Conservation (phyloP, 306 rosid species). For the Arachis hypogaea region DNA sequence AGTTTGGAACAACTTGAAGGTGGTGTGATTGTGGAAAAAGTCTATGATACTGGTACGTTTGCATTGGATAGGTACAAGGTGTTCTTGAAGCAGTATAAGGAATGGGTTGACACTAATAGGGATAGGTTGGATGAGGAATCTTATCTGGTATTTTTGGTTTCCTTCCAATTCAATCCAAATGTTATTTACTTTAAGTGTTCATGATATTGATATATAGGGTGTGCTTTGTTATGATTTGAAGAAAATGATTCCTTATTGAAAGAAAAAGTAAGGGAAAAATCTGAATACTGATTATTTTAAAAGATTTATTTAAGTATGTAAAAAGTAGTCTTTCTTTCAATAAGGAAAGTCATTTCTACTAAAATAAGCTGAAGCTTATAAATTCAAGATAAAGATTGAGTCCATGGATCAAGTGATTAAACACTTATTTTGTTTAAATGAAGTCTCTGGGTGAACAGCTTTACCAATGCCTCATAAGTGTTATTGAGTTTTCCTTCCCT, state of each 20-base stretch:
- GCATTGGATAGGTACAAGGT: constrained; percentile 86
- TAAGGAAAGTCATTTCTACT: no score
- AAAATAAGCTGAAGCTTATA: no score
- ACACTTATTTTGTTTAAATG: no score
- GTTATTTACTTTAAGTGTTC: not conserved
- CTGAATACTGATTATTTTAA: no score
- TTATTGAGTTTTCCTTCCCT: constrained; percentile 69
- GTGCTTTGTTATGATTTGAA: no score
- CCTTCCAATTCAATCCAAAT: not conserved
- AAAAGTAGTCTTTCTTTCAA: no score
- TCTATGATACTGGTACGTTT: constrained; percentile 50
- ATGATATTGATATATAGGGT: not conserved
- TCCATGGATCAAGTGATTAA: no score
- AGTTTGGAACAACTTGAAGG: constrained; percentile 57
- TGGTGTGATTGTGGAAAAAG: constrained; percentile 23
- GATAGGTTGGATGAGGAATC: constrained; percentile 88
- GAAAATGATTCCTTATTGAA: no score
- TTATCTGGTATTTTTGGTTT: constrained; percentile 60
- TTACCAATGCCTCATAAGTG: constrained; percentile 37
- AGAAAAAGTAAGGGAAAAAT: no score
- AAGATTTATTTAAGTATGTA: no score
- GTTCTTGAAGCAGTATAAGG: constrained; percentile 83
- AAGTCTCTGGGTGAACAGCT: no score
- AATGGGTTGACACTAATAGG: constrained; percentile 83
- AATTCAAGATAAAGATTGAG: no score